These are phyloP conservation scores for Debaryomycetaceae sp. DNA, from an alignment of 1,139 yeast species.

Conservation along the genomic window DNA sequence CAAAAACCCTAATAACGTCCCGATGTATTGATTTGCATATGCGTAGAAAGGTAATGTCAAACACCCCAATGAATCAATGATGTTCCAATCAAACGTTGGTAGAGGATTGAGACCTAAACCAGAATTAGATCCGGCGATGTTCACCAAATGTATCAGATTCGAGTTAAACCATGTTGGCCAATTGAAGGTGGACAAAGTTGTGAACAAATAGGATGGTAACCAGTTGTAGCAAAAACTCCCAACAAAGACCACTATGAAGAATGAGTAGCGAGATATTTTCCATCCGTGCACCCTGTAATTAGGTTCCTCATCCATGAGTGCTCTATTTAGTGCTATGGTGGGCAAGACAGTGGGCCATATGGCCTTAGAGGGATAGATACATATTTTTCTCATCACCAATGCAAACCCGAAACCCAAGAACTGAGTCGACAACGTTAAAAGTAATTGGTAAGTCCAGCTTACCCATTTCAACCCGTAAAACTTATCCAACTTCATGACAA, in stretches of 20 bases:
- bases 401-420: constrained; percentile 49
- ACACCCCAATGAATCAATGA: constrained; percentile 36
- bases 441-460: constrained; percentile 33
- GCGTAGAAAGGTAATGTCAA: constrained; percentile 42
- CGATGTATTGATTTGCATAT: constrained; percentile 34
- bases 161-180: constrained; percentile 50
- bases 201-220: constrained; percentile 42
- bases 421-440: constrained; percentile 39
- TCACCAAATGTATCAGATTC: constrained; percentile 36
- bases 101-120: constrained; percentile 45
- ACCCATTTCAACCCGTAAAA: constrained; percentile 48
- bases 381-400: constrained; percentile 40
- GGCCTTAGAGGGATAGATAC: constrained; percentile 44
- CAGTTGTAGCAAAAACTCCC: constrained; percentile 39
- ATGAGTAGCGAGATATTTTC: constrained; percentile 37
- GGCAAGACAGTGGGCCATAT: constrained; percentile 49
- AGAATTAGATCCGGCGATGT: constrained; percentile 33
- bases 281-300: constrained; percentile 34
- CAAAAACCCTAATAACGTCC: constrained; percentile 31
- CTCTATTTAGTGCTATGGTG: constrained; percentile 41
- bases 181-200: constrained; percentile 39
- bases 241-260: constrained; percentile 32
- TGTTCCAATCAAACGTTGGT: constrained; percentile 47
- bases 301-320: constrained; percentile 32
- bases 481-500: constrained; percentile 43